Evolutionary conservation across 306 rosid genomes (phyloP).

Genomic region (Quercus agrifolia): DNA sequence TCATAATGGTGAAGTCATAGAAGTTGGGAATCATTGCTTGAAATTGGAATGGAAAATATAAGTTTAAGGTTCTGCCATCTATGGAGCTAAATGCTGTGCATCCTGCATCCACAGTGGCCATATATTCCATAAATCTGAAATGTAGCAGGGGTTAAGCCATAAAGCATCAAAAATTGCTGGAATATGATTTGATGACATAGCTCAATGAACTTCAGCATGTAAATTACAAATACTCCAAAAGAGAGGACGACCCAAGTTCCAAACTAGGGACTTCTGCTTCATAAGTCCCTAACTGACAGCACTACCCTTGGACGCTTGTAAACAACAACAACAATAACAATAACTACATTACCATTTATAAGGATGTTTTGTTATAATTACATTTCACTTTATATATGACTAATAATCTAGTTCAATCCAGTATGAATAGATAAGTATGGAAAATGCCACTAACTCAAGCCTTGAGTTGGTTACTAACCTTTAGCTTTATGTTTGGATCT

Average conservation of each 20-base stretch:
- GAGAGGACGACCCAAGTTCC: no score
- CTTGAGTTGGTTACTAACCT: constrained; percentile 43
- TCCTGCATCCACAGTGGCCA: not conserved
- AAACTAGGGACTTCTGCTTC: no score
- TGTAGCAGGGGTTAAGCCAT: not conserved
- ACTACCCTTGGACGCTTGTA: no score
- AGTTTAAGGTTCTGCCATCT: not conserved
- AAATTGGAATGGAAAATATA: not conserved
- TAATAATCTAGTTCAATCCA: not conserved
- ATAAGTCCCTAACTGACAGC: no score
- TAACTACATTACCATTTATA: not conserved
- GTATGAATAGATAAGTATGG: not conserved
- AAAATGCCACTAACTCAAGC: not conserved
- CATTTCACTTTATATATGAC: not conserved
- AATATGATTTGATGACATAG: no score
- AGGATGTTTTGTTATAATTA: not conserved
- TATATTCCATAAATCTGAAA: not conserved
- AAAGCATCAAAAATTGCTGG: not conserved
- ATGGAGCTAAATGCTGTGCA: not conserved
- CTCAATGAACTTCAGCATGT: not conserved
- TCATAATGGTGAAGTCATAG: not conserved
- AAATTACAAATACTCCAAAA: not conserved
- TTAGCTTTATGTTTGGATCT: constrained; percentile 47
- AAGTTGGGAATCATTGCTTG: not conserved
- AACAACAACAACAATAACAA: no score